phyloP scores from a whole-genome alignment of 768 basidiomycete species.

The Leccinum fibrillosum region DNA sequence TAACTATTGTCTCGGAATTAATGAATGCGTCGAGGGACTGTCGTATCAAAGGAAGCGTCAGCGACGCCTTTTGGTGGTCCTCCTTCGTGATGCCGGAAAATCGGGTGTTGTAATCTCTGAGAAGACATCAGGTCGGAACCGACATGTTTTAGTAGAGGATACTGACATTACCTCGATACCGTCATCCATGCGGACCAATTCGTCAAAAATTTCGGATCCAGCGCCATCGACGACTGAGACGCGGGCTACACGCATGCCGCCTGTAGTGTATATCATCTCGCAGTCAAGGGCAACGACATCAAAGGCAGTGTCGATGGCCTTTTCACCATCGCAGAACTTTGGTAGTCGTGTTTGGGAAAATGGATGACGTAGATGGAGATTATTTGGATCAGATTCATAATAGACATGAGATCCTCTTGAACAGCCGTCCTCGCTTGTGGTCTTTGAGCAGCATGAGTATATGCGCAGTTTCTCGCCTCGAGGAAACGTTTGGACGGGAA shows the following conservation, averaged over 20 bases:
- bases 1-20: constrained; percentile 76
- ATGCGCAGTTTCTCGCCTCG: constrained; percentile 66
- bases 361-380: constrained; percentile 70
- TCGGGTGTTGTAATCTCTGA: constrained; percentile 87
- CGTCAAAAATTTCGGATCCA: constrained; percentile 76
- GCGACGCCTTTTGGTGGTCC: constrained; percentile 53
- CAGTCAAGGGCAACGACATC: constrained; percentile 92
- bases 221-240: constrained; percentile 83
- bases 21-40: constrained; percentile 68
- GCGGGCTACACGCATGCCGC: constrained; percentile 86
- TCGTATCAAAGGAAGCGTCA: constrained; percentile 66
- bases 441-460: constrained; percentile 77
- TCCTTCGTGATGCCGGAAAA: constrained; percentile 79
- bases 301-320: constrained; percentile 38
- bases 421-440: constrained; percentile 63
- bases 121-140: constrained; percentile 2
- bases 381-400: constrained; percentile 64
- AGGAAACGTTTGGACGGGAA: not conserved
- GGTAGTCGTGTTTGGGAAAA: constrained; percentile 52
- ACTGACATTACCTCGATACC: constrained; percentile 75
- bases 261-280: constrained; percentile 95
- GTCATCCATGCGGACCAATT: constrained; percentile 77
- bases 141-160: not conserved
- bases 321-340: not conserved
- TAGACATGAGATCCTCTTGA: constrained; percentile 86